phyloP scores from a whole-genome alignment of 441 rosid genomes.

The Adansonia madagascariensis region DNA sequence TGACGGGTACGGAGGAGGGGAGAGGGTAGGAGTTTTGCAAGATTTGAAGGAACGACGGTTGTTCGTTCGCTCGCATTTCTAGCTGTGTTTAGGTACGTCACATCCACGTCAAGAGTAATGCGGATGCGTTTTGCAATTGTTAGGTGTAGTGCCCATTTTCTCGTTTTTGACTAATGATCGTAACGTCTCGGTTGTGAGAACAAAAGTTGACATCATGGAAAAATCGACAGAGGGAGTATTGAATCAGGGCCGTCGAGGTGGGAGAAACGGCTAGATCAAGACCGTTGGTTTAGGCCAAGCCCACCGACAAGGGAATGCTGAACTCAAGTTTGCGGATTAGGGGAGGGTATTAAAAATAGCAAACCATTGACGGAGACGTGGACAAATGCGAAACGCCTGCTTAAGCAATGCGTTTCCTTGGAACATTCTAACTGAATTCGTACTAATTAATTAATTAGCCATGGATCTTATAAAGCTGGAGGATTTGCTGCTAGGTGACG shows the following conservation, averaged over 20 bases:
- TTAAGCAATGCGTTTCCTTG: too few relatives aligned
- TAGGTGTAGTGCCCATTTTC: not conserved
- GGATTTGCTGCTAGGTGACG: too few relatives aligned
- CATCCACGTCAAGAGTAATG: slow-evolving; percentile 17
- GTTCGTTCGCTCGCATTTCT: not conserved
- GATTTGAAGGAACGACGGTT: not conserved
- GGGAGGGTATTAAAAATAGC: not conserved
- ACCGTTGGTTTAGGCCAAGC: slow-evolving; percentile 29
- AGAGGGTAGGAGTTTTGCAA: not conserved
- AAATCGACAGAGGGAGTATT: slow-evolving; percentile 7
- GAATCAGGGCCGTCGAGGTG: slow-evolving; percentile 35
- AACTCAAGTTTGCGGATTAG: not conserved
- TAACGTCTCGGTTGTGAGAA: slow-evolving; percentile 3
- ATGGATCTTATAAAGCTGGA: too few relatives aligned
- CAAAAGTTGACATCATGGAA: not conserved
- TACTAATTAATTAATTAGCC: too few relatives aligned
- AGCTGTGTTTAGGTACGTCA: slow-evolving; percentile 11
- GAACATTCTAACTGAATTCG: too few relatives aligned
- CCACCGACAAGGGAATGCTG: slow-evolving; percentile 25
- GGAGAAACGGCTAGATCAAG: slow-evolving; percentile 2
- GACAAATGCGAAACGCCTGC: too few relatives aligned
- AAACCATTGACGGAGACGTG: not conserved
- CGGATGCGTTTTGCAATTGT: not conserved
- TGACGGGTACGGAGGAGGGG: not conserved
- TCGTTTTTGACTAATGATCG: not conserved